Evolutionary conservation across 306 rosid species (phyloP), one percentile per base, ranked within the genome.

Genomic region (Albizia julibrissin): DNA sequence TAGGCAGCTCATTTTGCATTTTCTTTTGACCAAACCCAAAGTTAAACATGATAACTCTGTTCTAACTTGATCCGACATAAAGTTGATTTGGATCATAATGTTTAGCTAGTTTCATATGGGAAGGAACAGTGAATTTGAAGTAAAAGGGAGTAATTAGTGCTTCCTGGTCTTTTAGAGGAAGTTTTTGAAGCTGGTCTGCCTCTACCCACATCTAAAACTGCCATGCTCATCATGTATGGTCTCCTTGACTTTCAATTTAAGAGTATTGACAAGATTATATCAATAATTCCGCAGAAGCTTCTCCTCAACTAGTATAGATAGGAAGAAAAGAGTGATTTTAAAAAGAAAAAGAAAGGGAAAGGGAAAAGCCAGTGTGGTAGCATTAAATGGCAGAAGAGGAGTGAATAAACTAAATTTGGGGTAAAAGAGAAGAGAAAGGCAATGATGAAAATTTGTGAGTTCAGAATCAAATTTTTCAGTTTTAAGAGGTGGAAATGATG

Each of bases 231-330:
- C 67, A 54, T 87, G 42, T 72, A 18, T 69, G 81, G 85, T 81
- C 89, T 79, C 79, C 94, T 88, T 91, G 89, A 89, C 97, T 92
- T 94, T 81, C 74, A 91, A 89, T 90, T 86, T 83, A 94, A 89
- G 92, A 91, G 91, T 88, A 84, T 72, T 59, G 79, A 50, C 75
- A 82, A 89, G 85, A 87, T 88, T 87, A 88, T 80, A 82, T 78
- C 87, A 85, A 89, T 84, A 82, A 88, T 91, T 82, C 85, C 77
- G 39, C 84, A 81, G 78, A 89, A 87, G 76, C 90, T 89, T 87
- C 86, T 56, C 62, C 78, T 43, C 54, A 69, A 69, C 47, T 34
- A 14, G 79, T 69, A 80, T 49, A 34, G 74, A 80, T 12, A 52
- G 76, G 72, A 73, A 85, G 76, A 75, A 64, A 29, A 12, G 74